A percentile compares a stretch with the other conserved stretches of the same genome.
Evolutionary conservation across 1,139 yeast species (phyloP).

Genomic region (Yamadazyma diospyri): DNA sequence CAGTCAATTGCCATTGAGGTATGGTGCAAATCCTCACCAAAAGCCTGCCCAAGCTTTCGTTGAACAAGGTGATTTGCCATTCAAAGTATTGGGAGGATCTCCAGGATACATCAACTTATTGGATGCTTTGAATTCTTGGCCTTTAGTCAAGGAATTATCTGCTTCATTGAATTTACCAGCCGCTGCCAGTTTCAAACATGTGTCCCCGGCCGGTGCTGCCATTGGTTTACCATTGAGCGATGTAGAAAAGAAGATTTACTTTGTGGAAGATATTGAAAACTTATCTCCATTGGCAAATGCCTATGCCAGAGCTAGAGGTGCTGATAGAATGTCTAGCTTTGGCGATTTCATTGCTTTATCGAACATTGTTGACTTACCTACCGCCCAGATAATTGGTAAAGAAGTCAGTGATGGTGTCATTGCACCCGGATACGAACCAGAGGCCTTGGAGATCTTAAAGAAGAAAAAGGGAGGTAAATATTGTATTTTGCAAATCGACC

Average conservation of each 20-base stretch:
- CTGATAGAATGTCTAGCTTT: constrained; percentile 98
- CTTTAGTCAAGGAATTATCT: constrained; percentile 91
- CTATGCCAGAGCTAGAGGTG: constrained; percentile 99
- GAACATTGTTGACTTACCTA: constrained; percentile 91
- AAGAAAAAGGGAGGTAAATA: constrained; percentile 97
- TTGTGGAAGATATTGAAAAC: constrained; percentile 91
- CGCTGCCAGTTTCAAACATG: constrained; percentile 98
- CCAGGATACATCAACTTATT: constrained; percentile 96
- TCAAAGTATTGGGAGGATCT: constrained; percentile 88
- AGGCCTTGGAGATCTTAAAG: constrained; percentile 81
- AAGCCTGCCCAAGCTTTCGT: constrained; percentile 98
- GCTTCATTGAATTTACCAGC: constrained; percentile 96
- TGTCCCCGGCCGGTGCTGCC: constrained; percentile 98
- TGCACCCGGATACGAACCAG: constrained; percentile 95
- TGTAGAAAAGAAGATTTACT: constrained; percentile 89
- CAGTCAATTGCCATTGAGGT: constrained; percentile 89
- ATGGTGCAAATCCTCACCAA: constrained; percentile 99
- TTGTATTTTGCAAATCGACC: constrained; percentile 94
- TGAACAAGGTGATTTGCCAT: constrained; percentile 81
- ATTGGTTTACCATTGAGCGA: constrained; percentile 92
- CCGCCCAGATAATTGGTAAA: constrained; percentile 94
- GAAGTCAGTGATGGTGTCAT: constrained; percentile 98
- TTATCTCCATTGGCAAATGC: constrained; percentile 96
- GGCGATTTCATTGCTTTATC: constrained; percentile 98
- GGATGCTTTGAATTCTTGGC: constrained; percentile 98